Percentiles rank a stretch among this genome's conserved stretches.
Evolutionary conservation across 2,329 filamentous ascomycete genomes (phyloP).

Genomic region (Cladosporium austrohemisphaericum): DNA sequence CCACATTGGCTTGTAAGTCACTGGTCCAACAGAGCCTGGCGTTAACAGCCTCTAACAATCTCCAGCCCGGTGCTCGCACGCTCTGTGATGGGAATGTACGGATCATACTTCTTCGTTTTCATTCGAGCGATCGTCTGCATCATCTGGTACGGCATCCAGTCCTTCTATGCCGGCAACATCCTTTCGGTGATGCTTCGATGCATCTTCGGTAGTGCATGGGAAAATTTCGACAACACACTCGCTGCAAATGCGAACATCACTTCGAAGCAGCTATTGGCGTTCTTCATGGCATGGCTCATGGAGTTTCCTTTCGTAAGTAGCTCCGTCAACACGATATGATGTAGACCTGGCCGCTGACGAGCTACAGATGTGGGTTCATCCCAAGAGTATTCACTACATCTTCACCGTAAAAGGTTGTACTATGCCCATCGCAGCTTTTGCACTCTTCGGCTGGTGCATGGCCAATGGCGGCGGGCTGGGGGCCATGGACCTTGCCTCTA

Average conservation of each 20-base stretch:
- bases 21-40: not conserved
- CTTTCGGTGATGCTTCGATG: slow-evolving; percentile 27
- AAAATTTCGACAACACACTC: slow-evolving; percentile 30
- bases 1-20: slow-evolving; percentile 17
- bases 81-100: slow-evolving; percentile 42
- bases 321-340: not conserved
- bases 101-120: slow-evolving; percentile 42
- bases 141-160: slow-evolving; percentile 38
- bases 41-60: slow-evolving; percentile 20
- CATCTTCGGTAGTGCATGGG: slow-evolving; percentile 39
- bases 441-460: slow-evolving; percentile 37
- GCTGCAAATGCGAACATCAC: slow-evolving; percentile 32
- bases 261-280: slow-evolving; percentile 32
- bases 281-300: slow-evolving; percentile 33
- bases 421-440: slow-evolving; percentile 34
- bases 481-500: slow-evolving; percentile 48
- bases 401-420: slow-evolving; percentile 45
- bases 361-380: slow-evolving; percentile 43
- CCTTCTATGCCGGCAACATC: slow-evolving; percentile 23
- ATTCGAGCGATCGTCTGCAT: slow-evolving; percentile 40
- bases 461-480: slow-evolving; percentile 30
- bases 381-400: slow-evolving; percentile 35
- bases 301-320: slow-evolving; percentile 31
- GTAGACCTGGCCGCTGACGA: slow-evolving; percentile 17
- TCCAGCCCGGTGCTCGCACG: slow-evolving; percentile 38